phyloP scores from a whole-genome alignment of 2,329 filamentous ascomycete species.

The Sclerotinia glacialis region DNA sequence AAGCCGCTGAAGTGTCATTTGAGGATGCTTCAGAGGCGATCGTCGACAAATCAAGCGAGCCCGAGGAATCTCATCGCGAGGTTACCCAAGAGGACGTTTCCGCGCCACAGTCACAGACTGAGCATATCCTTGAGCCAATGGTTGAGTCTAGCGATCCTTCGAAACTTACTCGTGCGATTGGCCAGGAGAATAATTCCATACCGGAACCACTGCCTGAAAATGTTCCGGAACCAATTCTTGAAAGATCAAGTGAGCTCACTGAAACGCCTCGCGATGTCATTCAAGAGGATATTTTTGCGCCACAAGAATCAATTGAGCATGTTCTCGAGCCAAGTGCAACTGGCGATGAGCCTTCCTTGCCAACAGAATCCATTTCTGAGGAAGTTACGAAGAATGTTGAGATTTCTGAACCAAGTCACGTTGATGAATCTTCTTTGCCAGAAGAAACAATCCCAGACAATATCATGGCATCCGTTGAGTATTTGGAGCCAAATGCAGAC shows the following conservation, averaged over 20 bases:
- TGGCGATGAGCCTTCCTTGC: background rate
- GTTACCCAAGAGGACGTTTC: background rate
- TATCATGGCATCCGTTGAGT: background rate
- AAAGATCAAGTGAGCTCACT: background rate
- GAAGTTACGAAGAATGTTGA: background rate
- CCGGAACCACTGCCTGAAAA: background rate
- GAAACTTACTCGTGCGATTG: background rate
- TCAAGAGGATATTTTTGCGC: background rate
- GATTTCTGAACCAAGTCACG: background rate
- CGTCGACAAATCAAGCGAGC: background rate
- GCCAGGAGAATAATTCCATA: background rate
- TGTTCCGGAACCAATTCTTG: background rate
- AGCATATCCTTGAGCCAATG: background rate
- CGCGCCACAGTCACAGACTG: background rate
- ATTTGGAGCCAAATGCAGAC: background rate
- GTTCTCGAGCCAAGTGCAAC: background rate
- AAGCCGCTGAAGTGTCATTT: background rate
- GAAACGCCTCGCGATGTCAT: background rate
- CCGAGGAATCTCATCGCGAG: background rate
- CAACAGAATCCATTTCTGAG: background rate
- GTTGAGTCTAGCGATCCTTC: background rate
- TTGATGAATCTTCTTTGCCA: background rate
- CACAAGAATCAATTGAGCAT: conserved; percentile 1
- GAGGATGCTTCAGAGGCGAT: background rate
- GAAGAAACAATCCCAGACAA: background rate